Percentiles rank a stretch among this genome's conserved stretches.
Evolutionary conservation across 805 yeast species (phyloP).

Genomic region (Zygosaccharomyces kombuchaensis): DNA sequence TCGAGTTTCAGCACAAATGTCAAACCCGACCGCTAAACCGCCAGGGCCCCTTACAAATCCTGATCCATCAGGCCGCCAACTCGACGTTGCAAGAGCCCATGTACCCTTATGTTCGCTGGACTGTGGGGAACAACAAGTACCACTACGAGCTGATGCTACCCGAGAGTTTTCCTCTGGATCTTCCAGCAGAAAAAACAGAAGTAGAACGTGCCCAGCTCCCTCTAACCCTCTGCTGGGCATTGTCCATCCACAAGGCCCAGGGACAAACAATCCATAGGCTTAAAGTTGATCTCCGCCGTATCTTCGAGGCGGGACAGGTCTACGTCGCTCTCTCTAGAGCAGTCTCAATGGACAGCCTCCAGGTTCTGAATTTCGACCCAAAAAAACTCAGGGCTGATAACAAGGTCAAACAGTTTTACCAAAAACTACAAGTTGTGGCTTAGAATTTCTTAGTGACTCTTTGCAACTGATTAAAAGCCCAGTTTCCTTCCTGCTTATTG

Average conservation of each 20-base stretch:
- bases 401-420: constrained; percentile 59
- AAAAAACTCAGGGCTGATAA: constrained; percentile 53
- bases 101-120: constrained; percentile 36
- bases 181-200: constrained; percentile 32
- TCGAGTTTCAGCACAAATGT: constrained; percentile 28
- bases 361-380: constrained; percentile 61
- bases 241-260: constrained; percentile 80
- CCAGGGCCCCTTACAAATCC: constrained; percentile 14
- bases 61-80: constrained; percentile 20
- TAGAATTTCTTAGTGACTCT: neutral
- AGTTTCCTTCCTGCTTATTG: neutral
- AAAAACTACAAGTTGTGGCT: constrained; percentile 36
- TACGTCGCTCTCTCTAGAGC: constrained; percentile 83
- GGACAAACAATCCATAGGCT: constrained; percentile 76
- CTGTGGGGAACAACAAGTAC: constrained; percentile 25
- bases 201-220: constrained; percentile 59
- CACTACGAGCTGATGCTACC: constrained; percentile 36
- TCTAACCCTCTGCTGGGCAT: constrained; percentile 71
- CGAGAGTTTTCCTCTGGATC: constrained; percentile 39
- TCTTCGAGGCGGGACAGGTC: constrained; percentile 79
- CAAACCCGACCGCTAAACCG: constrained; percentile 20
- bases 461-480: neutral
- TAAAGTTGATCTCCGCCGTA: constrained; percentile 59
- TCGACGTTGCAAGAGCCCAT: constrained; percentile 17
- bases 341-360: constrained; percentile 57